A percentile compares a stretch with the other conserved stretches of the same genome.
phyloP scores from a whole-genome alignment of 106 monocot genomes.

The Platanthera zijinensis region DNA sequence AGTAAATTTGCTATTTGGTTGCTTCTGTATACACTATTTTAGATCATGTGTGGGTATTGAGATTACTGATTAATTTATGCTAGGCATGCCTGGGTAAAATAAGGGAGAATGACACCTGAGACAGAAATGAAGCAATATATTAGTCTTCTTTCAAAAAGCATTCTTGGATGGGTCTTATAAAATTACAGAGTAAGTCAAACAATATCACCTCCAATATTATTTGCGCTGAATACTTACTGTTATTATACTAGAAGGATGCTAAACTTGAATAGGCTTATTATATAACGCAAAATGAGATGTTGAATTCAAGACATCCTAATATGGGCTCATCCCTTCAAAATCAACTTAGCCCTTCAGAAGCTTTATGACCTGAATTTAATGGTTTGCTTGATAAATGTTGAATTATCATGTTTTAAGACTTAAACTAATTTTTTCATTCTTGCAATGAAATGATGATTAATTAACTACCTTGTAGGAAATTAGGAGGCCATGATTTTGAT shows the following conservation, averaged over 20 bases:
- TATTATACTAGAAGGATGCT: constrained; percentile 10
- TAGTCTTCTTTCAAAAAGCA: constrained; percentile 36
- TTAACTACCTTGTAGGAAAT: background rate
- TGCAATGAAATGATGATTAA: background rate
- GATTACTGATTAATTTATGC: constrained; percentile 23
- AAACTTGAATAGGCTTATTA: constrained; percentile 5
- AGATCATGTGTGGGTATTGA: background rate
- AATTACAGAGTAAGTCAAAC: constrained; percentile 18
- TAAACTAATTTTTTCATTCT: background rate
- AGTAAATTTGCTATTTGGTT: background rate
- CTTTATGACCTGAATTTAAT: background rate
- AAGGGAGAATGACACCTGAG: constrained; percentile 58
- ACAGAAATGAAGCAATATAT: constrained; percentile 68
- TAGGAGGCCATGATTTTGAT: background rate
- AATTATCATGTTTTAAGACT: background rate
- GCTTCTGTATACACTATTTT: background rate
- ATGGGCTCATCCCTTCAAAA: background rate
- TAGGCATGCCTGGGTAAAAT: constrained; percentile 65
- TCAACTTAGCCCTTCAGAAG: constrained; percentile 10
- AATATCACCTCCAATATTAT: background rate
- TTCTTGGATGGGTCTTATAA: constrained; percentile 43
- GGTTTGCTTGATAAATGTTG: background rate
- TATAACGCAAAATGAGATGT: background rate
- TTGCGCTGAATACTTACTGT: background rate
- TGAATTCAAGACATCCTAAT: background rate